phyloP scores from a whole-genome alignment of 2,329 filamentous ascomycete genomes.

The Gremmenia infestans region DNA sequence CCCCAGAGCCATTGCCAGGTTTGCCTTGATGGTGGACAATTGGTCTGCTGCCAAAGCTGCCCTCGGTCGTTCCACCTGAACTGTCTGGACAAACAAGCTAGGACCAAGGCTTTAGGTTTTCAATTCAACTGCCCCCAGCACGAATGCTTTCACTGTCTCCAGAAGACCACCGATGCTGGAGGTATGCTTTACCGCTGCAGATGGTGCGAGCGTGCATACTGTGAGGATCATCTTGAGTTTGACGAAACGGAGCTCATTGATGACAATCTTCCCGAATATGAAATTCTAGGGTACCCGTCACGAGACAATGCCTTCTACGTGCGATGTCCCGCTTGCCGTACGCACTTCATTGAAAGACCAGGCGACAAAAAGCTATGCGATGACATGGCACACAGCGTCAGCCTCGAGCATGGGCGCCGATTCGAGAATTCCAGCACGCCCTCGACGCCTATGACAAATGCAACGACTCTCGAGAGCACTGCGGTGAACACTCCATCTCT shows the following conservation, averaged over 20 bases:
- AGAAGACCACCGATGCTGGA: slow-evolving; percentile 41
- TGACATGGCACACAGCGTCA: slow-evolving; percentile 26
- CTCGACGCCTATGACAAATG: slow-evolving; percentile 29
- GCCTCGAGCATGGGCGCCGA: slow-evolving; percentile 16
- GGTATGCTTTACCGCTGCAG: slow-evolving; percentile 45
- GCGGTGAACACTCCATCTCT: slow-evolving; percentile 24
- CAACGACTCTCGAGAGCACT: slow-evolving; percentile 30
- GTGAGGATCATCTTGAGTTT: slow-evolving; percentile 55
- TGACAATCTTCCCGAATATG: slow-evolving; percentile 46
- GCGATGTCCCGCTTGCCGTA: slow-evolving; percentile 42
- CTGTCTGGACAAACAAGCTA: slow-evolving; percentile 41
- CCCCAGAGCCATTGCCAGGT: slow-evolving; percentile 48
- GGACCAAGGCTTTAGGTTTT: slow-evolving; percentile 38
- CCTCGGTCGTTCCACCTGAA: slow-evolving; percentile 49
- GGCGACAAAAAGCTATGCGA: slow-evolving; percentile 28
- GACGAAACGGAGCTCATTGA: slow-evolving; percentile 45
- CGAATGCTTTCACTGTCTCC: slow-evolving; percentile 46
- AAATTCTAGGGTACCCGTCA: slow-evolving; percentile 41
- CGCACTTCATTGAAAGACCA: slow-evolving; percentile 31
- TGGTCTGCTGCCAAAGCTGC: slow-evolving; percentile 46
- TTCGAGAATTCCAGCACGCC: slow-evolving; percentile 15
- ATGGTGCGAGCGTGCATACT: slow-evolving; percentile 51
- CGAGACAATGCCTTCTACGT: slow-evolving; percentile 46
- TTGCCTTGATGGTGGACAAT: slow-evolving; percentile 45
- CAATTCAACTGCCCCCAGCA: slow-evolving; percentile 54